phyloP scores from a whole-genome alignment of 2,329 filamentous ascomycete genomes.

The Didymellaceae sp. region DNA sequence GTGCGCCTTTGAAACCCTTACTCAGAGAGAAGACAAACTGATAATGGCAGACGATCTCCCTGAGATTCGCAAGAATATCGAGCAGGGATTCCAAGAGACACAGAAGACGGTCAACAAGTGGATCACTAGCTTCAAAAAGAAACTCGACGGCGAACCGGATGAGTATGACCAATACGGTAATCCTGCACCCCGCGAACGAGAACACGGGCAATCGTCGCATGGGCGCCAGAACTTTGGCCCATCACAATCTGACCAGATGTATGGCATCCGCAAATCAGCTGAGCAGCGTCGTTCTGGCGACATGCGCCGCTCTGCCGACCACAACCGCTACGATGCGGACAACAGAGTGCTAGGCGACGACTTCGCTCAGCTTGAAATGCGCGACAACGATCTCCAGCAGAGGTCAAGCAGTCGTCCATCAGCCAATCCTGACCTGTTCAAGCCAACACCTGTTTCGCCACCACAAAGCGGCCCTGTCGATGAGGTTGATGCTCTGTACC shows the following conservation, averaged over 20 bases:
- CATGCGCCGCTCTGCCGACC: constrained; percentile 75
- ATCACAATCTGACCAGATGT: constrained; percentile 49
- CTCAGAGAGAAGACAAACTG: background rate
- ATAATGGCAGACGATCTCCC: constrained; percentile 75
- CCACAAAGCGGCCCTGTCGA: constrained; percentile 70
- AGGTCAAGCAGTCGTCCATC: constrained; percentile 66
- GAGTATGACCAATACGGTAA: constrained; percentile 63
- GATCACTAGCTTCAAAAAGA: constrained; percentile 92
- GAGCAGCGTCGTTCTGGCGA: constrained; percentile 74
- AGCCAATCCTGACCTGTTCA: constrained; percentile 82
- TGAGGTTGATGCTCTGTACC: constrained; percentile 79
- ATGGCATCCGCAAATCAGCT: constrained; percentile 50
- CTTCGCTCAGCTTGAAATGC: constrained; percentile 72
- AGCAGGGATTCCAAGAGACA: constrained; percentile 93
- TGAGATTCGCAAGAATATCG: constrained; percentile 88
- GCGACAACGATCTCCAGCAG: constrained; percentile 65
- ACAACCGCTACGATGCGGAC: constrained; percentile 92
- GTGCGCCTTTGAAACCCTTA: constrained; percentile 43
- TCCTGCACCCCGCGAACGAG: constrained; percentile 27
- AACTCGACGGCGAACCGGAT: constrained; percentile 85
- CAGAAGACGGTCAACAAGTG: constrained; percentile 91
- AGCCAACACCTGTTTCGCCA: constrained; percentile 62
- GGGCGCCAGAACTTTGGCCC: constrained; percentile 49
- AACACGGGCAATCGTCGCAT: constrained; percentile 32
- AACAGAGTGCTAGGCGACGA: constrained; percentile 89